Conservation (phyloP, 768 basidiomycete species). For the Termitomyces heimii region DNA sequence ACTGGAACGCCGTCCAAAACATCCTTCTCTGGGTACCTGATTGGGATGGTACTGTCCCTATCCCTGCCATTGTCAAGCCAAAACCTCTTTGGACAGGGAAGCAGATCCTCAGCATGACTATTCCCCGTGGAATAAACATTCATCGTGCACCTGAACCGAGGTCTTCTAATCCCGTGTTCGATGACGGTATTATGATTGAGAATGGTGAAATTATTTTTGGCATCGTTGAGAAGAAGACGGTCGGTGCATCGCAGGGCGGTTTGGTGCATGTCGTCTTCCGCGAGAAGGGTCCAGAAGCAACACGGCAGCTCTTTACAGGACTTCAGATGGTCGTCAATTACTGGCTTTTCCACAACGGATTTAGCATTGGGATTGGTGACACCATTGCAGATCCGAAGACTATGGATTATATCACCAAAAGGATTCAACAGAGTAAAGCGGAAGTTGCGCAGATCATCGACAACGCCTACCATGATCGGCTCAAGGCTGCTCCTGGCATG, state of each 20-base stretch:
- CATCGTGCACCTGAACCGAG: conserved; percentile 75
- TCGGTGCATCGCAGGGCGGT: conserved; percentile 92
- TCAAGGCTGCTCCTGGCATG: conserved; percentile 95
- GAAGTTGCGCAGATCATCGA: conserved; percentile 77
- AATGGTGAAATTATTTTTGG: conserved; percentile 96
- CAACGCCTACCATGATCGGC: conserved; percentile 76
- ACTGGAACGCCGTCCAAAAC: conserved; percentile 95
- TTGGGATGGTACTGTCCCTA: conserved; percentile 93
- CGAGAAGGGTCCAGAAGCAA: conserved; percentile 92
- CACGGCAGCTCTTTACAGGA: conserved; percentile 86
- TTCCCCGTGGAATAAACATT: conserved; percentile 95
- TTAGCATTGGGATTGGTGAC: conserved; percentile 98
- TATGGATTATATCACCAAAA: conserved; percentile 81
- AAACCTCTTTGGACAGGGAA: conserved; percentile 98
- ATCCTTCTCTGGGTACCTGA: conserved; percentile 97
- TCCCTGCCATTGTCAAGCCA: conserved; percentile 92
- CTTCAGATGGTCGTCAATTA: conserved; percentile 95
- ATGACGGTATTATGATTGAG: conserved; percentile 94
- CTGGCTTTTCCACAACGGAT: conserved; percentile 98
- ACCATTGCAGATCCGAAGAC: conserved; percentile 90
- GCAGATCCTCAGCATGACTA: conserved; percentile 87
- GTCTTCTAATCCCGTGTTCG: conserved; percentile 75
- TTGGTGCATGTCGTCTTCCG: conserved; percentile 95
- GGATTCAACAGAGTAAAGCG: conserved; percentile 75
- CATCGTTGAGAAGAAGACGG: conserved; percentile 98